These are phyloP conservation scores for Uncinocarpus reesii DNA, from an alignment of 2,329 filamentous ascomycete genomes.

Conservation along the genomic window DNA sequence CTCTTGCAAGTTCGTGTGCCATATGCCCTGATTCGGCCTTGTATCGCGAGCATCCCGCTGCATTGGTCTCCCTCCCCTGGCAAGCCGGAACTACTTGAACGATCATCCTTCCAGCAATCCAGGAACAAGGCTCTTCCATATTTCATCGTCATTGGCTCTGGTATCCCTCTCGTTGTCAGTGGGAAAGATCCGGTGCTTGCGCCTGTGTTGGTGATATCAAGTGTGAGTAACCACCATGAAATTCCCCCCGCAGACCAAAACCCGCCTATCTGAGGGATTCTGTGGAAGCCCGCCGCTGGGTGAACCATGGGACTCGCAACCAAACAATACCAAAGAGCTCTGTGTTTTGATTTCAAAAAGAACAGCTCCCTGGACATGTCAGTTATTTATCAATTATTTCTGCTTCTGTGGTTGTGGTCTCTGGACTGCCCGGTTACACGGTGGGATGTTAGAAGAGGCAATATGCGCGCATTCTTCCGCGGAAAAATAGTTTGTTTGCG, in stretches of 20 bases:
- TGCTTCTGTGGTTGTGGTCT: too few relatives aligned
- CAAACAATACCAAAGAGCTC: not conserved
- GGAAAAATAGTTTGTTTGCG: not conserved
- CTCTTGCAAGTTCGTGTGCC: not conserved
- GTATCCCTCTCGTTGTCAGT: not conserved
- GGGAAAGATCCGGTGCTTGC: not conserved
- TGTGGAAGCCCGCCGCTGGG: not conserved
- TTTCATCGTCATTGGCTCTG: not conserved
- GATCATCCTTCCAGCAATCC: not conserved
- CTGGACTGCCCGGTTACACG: too few relatives aligned
- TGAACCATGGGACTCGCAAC: slow-evolving; percentile 1
- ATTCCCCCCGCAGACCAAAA: slow-evolving; percentile 1
- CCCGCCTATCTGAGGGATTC: not conserved
- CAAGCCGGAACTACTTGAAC: not conserved
- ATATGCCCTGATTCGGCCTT: slow-evolving; percentile 1
- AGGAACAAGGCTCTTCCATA: not conserved
- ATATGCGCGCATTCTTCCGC: too few relatives aligned
- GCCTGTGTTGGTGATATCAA: too few relatives aligned
- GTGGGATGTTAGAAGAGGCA: too few relatives aligned
- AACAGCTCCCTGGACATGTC: not conserved
- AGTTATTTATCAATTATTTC: too few relatives aligned
- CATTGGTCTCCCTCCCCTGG: not conserved
- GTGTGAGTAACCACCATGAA: too few relatives aligned
- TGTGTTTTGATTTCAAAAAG: slow-evolving; percentile 7
- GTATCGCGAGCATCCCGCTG: not conserved